A percentile compares a stretch with the other conserved stretches of the same genome.
phyloP scores from a whole-genome alignment of 2,329 filamentous ascomycete genomes.

The Endothia cerciana region DNA sequence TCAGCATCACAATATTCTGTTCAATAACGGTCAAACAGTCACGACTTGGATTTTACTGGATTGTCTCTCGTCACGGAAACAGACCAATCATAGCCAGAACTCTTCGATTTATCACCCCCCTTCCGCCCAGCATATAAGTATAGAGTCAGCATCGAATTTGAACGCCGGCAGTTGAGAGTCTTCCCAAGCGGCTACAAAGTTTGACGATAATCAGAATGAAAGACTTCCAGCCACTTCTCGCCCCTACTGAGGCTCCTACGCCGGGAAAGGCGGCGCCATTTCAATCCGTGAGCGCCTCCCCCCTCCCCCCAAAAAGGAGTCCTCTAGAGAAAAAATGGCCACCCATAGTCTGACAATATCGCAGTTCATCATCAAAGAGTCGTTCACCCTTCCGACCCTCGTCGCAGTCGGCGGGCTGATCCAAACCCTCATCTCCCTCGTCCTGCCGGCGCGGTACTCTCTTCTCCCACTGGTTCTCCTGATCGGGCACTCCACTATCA shows the following conservation, averaged over 20 bases:
- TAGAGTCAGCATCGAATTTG: not conserved
- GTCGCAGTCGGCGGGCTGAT: constrained; percentile 25
- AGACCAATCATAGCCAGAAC: not conserved
- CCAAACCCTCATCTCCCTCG: constrained; percentile 14
- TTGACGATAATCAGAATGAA: not conserved
- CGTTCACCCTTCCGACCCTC: constrained; percentile 25
- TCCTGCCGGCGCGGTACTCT: constrained; percentile 24
- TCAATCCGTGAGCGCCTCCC: not conserved
- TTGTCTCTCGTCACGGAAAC: not conserved
- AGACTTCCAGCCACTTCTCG: constrained; percentile 22
- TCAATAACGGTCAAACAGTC: not conserved
- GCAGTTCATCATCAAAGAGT: constrained; percentile 27
- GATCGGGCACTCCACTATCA: constrained; percentile 19
- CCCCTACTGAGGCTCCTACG: constrained; percentile 7
- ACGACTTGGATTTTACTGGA: not conserved
- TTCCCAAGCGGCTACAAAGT: not conserved
- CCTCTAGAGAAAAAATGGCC: no score
- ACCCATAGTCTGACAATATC: not conserved
- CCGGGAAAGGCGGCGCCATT: not conserved
- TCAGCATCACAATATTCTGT: not conserved
- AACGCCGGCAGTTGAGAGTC: no score
- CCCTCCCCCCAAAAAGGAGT: not conserved
- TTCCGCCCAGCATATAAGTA: not conserved
- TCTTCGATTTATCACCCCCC: not conserved
- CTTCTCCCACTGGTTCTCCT: constrained; percentile 20